Base-by-base conservation (phyloP, 257 asterid species). In the Marsdenia floribunda region DNA sequence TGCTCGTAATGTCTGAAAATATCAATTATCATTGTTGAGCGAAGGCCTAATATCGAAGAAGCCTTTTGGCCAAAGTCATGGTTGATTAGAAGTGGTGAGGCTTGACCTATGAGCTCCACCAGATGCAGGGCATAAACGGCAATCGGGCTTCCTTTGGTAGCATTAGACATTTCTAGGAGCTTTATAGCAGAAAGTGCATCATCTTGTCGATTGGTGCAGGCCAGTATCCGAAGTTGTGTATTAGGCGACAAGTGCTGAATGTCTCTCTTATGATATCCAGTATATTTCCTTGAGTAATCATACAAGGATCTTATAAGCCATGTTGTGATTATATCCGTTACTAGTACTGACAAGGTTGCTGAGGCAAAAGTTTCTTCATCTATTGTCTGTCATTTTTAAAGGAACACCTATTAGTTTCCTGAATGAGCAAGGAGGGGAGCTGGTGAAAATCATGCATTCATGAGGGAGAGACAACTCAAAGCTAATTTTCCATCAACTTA, bases 301-400 rank as follows among this genome's bases (percentile, higher is more conserved):
- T 88, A 83, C 4, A 89, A 33, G 0, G 81, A 77, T 71, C 85
- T 88, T 68, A 89, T 90, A 0, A 81, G 37, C n/a, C 81, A 38
- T 40, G 80, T 77, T 3, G 89, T 76, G 4, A 54, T 49, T 1
- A 82, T 84, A 13, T 90, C 86, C 72, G 84, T 87, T 42, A 91
- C 5, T 0, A 91, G 77, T 29, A 91, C 86, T n/a, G 90, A 78
- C 6, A 75, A 15, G 0, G 86, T 87, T 8, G 86, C 85, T 82
- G 83, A 78, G 10, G 96, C 84, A 75, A 92, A 92, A 6, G 96
- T 87, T 73, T 89, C 96, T n/a, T 85, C 84, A 59, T 92, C 97
- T 59, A 83, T 73, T 53, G 98, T 89, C 93, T 91, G 88, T n/a
- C 49, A 44, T 44, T 19, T 50, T 18, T 64, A 57, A 72, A n/a